Conservation (phyloP, 2,329 filamentous ascomycete species). For the Neurospora sp. region DNA sequence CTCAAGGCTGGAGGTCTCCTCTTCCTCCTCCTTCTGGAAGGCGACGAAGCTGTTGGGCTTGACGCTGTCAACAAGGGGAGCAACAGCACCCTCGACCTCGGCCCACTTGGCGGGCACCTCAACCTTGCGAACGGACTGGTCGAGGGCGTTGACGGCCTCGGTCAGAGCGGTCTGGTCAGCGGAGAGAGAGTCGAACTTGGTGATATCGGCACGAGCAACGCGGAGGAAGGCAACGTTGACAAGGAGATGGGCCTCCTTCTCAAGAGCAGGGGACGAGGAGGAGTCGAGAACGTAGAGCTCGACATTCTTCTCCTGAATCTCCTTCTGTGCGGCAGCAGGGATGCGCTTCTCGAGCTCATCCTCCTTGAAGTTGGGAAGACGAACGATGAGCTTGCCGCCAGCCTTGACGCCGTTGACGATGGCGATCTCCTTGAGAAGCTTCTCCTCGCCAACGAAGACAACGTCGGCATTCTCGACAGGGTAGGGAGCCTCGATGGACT, state of each 20-base stretch:
- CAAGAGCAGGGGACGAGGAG: conserved; percentile 55
- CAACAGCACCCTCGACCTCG: conserved; percentile 32
- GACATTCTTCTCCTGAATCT: conserved; percentile 58
- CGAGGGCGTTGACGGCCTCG: conserved; percentile 57
- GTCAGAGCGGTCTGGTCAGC: conserved; percentile 39
- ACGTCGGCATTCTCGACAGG: conserved; percentile 70
- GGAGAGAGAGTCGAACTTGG: conserved; percentile 52
- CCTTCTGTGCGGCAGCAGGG: conserved; percentile 58
- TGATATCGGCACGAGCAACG: conserved; percentile 57
- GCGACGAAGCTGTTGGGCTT: conserved; percentile 72
- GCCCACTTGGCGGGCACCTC: conserved; percentile 76
- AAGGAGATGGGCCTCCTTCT: conserved; percentile 55
- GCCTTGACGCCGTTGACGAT: conserved; percentile 60
- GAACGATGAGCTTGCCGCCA: conserved; percentile 64
- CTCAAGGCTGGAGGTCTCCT: conserved; percentile 54
- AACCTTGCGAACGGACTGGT: conserved; percentile 59
- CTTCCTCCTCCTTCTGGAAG: conserved; percentile 66
- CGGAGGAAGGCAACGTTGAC: conserved; percentile 77
- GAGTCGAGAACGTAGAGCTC: conserved; percentile 69
- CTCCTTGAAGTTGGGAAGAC: conserved; percentile 69
- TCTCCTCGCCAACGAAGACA: conserved; percentile 67
- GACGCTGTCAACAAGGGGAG: conserved; percentile 57
- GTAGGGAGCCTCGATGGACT: conserved; percentile 77
- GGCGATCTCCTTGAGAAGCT: conserved; percentile 69
- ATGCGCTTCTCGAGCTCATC: conserved; percentile 87